These are phyloP conservation scores for Lactifluus rugatus DNA, from an alignment of 768 basidiomycete genomes.

Conservation along the genomic window DNA sequence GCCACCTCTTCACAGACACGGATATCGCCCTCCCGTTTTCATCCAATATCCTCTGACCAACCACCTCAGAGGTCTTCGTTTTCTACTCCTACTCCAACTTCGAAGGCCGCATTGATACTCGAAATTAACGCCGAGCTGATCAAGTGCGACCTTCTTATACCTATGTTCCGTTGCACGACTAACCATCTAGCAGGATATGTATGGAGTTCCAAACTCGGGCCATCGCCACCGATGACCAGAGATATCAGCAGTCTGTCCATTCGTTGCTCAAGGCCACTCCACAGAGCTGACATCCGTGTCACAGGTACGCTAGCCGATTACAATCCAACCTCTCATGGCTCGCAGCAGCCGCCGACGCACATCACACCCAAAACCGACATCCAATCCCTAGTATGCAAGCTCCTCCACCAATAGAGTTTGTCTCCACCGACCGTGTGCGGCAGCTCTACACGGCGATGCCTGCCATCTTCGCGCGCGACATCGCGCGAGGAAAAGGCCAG, in stretches of 20 bases:
- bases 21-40: slow-evolving; percentile 23
- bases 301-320: slow-evolving; percentile 50
- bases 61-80: slow-evolving; percentile 15
- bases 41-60: slow-evolving; percentile 18
- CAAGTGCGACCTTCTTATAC: slow-evolving; percentile 35
- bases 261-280: slow-evolving; percentile 3
- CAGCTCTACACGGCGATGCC: slow-evolving; percentile 57
- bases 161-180: neutral
- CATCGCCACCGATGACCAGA: slow-evolving; percentile 36
- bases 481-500: slow-evolving; percentile 25
- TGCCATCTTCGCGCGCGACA: slow-evolving; percentile 44
- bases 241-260: slow-evolving; percentile 47
- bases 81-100: slow-evolving; percentile 21
- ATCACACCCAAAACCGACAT: slow-evolving; percentile 20
- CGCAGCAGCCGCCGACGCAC: slow-evolving; percentile 55
- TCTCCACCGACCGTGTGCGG: slow-evolving; percentile 47
- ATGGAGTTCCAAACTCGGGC: slow-evolving; percentile 51
- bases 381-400: slow-evolving; percentile 50
- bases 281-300: slow-evolving; percentile 16
- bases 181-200: slow-evolving; percentile 37
- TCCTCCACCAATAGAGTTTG: slow-evolving; percentile 42
- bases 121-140: slow-evolving; percentile 63
- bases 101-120: slow-evolving; percentile 52
- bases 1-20: slow-evolving; percentile 9
- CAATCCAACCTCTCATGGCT: slow-evolving; percentile 67